Evolutionary conservation across 495 filamentous ascomycete genomes (phyloP).

Genomic region (Aspergillus cavernicola): DNA sequence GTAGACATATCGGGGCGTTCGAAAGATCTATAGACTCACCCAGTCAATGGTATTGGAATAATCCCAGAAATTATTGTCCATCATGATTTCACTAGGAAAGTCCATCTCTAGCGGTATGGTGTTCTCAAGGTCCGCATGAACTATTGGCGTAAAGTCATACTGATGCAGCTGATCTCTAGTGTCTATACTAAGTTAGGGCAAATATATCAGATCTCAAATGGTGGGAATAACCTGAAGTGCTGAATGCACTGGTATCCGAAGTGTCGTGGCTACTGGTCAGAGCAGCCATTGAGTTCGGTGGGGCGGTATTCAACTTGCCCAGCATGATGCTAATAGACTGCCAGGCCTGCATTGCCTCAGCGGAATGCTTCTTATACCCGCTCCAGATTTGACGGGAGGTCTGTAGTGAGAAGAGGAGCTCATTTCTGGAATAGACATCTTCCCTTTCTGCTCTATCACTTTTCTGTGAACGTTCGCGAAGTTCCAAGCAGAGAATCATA

Average conservation of each 20-base stretch:
- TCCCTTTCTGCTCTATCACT: neutral
- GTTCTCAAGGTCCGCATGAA: neutral
- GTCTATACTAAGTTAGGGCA: neutral
- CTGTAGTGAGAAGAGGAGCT: neutral
- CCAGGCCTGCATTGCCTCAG: conserved; percentile 10
- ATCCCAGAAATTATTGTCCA: conserved; percentile 1
- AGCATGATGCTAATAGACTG: conserved; percentile 7
- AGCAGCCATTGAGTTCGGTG: too few relatives aligned
- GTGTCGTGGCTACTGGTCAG: neutral
- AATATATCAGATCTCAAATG: neutral
- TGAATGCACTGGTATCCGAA: too few relatives aligned
- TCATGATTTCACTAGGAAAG: neutral
- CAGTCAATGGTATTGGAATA: conserved; percentile 1
- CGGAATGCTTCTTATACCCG: neutral
- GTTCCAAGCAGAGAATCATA: conserved; percentile 9
- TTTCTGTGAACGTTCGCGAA: neutral
- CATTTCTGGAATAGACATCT: neutral
- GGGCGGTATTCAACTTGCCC: neutral
- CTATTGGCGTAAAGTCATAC: neutral
- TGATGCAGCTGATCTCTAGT: neutral
- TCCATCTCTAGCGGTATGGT: neutral
- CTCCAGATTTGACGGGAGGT: conserved; percentile 7
- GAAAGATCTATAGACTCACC: too few relatives aligned
- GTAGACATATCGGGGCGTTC: neutral
- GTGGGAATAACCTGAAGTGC: too few relatives aligned